A percentile compares a stretch with the other conserved stretches of the same genome.
Evolutionary conservation across 257 asterid genomes (phyloP).

Genomic region (Agastache rugosa): DNA sequence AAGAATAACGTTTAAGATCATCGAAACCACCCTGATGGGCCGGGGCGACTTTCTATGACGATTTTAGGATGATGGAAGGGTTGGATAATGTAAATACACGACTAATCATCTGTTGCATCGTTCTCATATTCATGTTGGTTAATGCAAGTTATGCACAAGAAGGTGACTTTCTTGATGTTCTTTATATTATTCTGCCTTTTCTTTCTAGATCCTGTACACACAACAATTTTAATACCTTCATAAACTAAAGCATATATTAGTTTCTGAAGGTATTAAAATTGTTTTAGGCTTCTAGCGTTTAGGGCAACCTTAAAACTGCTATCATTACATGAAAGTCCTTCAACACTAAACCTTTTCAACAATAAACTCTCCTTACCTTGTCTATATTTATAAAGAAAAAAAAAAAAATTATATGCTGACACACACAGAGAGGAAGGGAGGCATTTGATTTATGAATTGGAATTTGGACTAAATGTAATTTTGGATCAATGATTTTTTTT

Average conservation of each 20-base stretch:
- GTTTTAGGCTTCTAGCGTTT: too few species aligned
- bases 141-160: conserved; percentile 54
- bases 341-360: neutral
- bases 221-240: neutral
- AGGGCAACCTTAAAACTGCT: neutral
- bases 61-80: conserved; percentile 64
- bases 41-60: conserved; percentile 34
- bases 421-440: too few species aligned
- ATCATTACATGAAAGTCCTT: neutral
- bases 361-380: neutral
- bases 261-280: too few species aligned
- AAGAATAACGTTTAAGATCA: conserved; percentile 37
- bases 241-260: neutral
- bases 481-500: neutral
- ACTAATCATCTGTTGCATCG: conserved; percentile 36
- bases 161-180: conserved; percentile 52
- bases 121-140: conserved; percentile 45
- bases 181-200: neutral
- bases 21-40: conserved; percentile 47
- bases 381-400: neutral
- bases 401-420: neutral
- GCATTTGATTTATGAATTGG: neutral
- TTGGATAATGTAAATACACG: conserved; percentile 43
- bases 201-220: conserved; percentile 3
- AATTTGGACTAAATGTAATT: neutral